Conservation (phyloP, 345 rosid species). For the Pistacia vera region DNA sequence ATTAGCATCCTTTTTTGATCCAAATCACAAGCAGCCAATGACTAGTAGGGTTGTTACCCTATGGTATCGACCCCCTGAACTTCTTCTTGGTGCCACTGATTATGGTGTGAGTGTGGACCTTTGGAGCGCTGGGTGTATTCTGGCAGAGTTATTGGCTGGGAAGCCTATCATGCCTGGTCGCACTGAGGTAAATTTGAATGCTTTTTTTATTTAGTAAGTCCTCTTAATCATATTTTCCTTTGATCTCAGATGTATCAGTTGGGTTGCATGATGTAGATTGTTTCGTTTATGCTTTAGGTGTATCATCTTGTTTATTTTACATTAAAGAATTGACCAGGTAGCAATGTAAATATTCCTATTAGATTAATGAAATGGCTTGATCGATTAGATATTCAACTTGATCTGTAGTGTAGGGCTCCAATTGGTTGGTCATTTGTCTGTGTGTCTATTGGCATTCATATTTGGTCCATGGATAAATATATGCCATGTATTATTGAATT, state of each 20-base stretch:
- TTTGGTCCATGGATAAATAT: neutral
- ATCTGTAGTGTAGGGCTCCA: neutral
- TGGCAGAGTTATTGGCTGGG: conserved; percentile 76
- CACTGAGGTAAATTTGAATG: conserved; percentile 55
- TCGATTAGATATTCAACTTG: neutral
- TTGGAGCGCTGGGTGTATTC: conserved; percentile 90
- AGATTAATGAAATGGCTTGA: neutral
- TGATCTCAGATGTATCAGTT: neutral
- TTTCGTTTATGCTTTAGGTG: neutral
- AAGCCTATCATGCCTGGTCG: conserved; percentile 90
- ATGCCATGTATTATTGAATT: neutral
- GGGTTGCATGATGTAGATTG: neutral
- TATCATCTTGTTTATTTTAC: neutral
- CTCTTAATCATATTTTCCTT: conserved; percentile 6
- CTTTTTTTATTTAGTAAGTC: conserved; percentile 5
- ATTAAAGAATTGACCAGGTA: neutral
- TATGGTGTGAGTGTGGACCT: conserved; percentile 78
- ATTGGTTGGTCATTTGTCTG: conserved; percentile 1
- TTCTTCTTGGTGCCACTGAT: conserved; percentile 88
- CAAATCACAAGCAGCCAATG: conserved; percentile 83
- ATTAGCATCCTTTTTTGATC: conserved; percentile 74
- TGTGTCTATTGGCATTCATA: neutral
- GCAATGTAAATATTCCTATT: neutral
- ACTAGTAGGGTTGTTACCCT: conserved; percentile 84
- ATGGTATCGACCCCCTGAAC: conserved; percentile 91